A percentile compares a stretch with the other conserved stretches of the same genome.
Conservation (phyloP, 495 filamentous ascomycete genomes). For the Neurospora sp. region DNA sequence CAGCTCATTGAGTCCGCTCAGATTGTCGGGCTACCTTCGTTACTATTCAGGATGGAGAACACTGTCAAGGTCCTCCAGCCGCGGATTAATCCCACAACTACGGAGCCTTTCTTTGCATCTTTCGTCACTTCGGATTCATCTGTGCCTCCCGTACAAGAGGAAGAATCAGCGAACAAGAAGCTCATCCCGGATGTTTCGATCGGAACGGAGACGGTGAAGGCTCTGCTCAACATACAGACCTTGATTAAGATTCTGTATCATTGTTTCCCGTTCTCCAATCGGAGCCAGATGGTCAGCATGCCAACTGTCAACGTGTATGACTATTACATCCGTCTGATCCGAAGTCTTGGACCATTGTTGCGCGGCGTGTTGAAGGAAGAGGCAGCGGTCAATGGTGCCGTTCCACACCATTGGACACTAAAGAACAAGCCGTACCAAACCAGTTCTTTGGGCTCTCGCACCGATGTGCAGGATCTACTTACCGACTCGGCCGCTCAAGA, state of each 20-base stretch:
- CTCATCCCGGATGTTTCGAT: slow-evolving; percentile 30
- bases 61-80: slow-evolving; percentile 57
- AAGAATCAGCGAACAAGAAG: not conserved
- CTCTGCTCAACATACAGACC: slow-evolving; percentile 63
- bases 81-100: slow-evolving; percentile 39
- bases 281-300: slow-evolving; percentile 37
- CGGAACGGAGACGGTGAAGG: slow-evolving; percentile 68
- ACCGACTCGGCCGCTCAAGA: slow-evolving; percentile 32
- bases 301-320: slow-evolving; percentile 70
- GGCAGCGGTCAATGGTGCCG: slow-evolving; percentile 47
- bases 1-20: slow-evolving; percentile 75
- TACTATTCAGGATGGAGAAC: slow-evolving; percentile 61
- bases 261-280: slow-evolving; percentile 56
- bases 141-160: slow-evolving; percentile 2
- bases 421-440: not conserved
- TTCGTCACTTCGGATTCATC: slow-evolving; percentile 33
- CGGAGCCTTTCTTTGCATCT: slow-evolving; percentile 49
- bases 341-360: slow-evolving; percentile 64
- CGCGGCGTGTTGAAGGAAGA: slow-evolving; percentile 77
- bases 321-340: slow-evolving; percentile 58
- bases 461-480: slow-evolving; percentile 7
- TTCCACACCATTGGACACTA: slow-evolving; percentile 34
- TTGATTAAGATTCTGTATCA: slow-evolving; percentile 63
- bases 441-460: not conserved
- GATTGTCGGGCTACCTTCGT: slow-evolving; percentile 67